These are phyloP conservation scores for Mycena haematopus DNA, from an alignment of 768 basidiomycete species.

Conservation along the genomic window DNA sequence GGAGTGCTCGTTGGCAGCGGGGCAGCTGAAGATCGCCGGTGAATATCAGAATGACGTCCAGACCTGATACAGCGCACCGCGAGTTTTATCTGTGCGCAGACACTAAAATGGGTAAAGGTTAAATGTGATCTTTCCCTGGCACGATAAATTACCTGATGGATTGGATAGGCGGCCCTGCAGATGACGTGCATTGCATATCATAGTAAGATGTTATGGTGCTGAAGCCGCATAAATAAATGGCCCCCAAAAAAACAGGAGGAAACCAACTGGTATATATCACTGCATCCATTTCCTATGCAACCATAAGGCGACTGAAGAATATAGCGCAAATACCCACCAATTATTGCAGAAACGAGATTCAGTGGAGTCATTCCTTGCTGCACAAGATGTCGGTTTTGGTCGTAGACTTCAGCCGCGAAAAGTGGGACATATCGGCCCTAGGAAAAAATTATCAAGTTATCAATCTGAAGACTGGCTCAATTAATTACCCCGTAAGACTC, in stretches of 20 bases:
- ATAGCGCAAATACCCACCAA: no score
- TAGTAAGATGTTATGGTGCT: no score
- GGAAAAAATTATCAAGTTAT: background rate
- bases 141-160: constrained; percentile 34
- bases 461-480: no score
- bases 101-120: constrained; percentile 13
- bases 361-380: constrained; percentile 54
- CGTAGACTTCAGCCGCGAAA: constrained; percentile 56
- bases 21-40: constrained; percentile 40
- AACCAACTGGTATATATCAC: no score
- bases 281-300: constrained; percentile 59
- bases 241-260: no score
- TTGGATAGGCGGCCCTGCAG: constrained; percentile 38
- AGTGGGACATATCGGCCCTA: constrained; percentile 61
- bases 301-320: no score
- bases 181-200: constrained; percentile 49
- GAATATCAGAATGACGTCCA: background rate
- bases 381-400: constrained; percentile 48
- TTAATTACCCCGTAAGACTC: constrained; percentile 57
- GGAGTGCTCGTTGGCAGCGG: constrained; percentile 48
- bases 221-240: no score
- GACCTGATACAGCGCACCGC: constrained; percentile 33
- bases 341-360: constrained; percentile 56
- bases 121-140: background rate
- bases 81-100: constrained; percentile 46